Conservation (phyloP, 2,329 filamentous ascomycete genomes). For the Achaetomium macrosporum region DNA sequence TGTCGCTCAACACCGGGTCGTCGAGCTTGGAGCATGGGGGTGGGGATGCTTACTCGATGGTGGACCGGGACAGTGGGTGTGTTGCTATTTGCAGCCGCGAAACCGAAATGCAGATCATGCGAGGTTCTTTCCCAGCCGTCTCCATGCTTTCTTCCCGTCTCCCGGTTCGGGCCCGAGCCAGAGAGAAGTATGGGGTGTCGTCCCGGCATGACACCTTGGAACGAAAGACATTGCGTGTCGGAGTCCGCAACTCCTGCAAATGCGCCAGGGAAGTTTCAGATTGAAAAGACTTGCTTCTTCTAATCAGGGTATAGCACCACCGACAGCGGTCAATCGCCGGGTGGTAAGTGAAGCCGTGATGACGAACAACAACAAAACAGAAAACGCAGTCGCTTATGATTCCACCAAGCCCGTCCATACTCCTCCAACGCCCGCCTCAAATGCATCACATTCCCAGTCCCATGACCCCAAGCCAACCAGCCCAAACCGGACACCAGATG, state of each 20-base stretch:
- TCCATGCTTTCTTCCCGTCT: neutral
- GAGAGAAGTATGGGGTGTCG: neutral
- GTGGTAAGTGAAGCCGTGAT: neutral
- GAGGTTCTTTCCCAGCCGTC: no score
- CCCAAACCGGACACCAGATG: no score
- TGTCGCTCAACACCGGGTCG: neutral
- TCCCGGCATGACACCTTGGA: no score
- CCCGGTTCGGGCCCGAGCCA: neutral
- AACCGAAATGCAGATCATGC: neutral
- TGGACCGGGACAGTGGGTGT: neutral
- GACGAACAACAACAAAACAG: no score
- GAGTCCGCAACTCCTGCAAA: neutral
- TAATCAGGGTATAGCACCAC: slow-evolving; percentile 7
- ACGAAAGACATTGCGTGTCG: no score
- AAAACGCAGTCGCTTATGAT: no score
- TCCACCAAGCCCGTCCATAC: no score
- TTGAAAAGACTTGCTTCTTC: neutral
- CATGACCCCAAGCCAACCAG: no score
- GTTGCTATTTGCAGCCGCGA: slow-evolving; percentile 8
- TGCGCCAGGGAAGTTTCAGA: neutral
- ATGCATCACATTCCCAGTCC: no score
- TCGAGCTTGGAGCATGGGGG: neutral
- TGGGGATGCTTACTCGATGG: slow-evolving; percentile 5
- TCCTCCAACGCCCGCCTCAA: no score
- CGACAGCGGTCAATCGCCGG: neutral